phyloP scores from a whole-genome alignment of 441 rosid genomes.

The Erodium trifolium region DNA sequence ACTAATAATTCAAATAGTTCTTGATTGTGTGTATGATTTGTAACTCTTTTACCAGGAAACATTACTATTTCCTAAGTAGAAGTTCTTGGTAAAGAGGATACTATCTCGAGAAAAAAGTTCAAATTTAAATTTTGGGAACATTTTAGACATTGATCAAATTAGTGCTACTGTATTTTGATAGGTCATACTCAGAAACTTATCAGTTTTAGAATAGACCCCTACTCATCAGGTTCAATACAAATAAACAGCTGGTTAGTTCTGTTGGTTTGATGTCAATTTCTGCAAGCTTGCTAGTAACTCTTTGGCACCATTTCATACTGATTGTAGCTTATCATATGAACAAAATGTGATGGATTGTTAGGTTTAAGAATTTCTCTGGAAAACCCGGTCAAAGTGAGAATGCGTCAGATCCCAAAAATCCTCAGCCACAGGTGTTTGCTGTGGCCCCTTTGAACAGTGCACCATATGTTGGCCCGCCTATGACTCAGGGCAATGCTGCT shows the following conservation, averaged over 20 bases:
- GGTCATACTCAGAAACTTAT: neutral
- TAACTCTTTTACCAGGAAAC: too few relatives aligned
- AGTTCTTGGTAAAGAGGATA: too few relatives aligned
- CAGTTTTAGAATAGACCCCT: neutral
- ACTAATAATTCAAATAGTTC: too few relatives aligned
- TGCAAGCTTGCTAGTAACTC: neutral
- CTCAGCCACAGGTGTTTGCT: slow-evolving; percentile 25
- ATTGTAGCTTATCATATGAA: neutral
- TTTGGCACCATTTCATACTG: neutral
- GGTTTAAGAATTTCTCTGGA: slow-evolving; percentile 19
- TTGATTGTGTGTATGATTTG: too few relatives aligned
- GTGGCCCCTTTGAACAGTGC: slow-evolving; percentile 47
- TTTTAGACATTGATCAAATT: too few relatives aligned
- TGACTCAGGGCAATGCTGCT: slow-evolving; percentile 12
- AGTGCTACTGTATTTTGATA: neutral
- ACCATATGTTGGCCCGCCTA: slow-evolving; percentile 36
- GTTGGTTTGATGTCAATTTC: neutral
- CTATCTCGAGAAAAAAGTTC: too few relatives aligned
- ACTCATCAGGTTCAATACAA: neutral
- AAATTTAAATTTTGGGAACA: too few relatives aligned
- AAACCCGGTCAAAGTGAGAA: slow-evolving; percentile 8
- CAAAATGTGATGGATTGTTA: slow-evolving; percentile 12
- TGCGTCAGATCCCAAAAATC: slow-evolving; percentile 16
- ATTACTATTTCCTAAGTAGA: too few relatives aligned
- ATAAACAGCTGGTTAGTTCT: neutral